Conservation (phyloP, 176 grass and related monocot genomes). For the Rhynchospora pubera region DNA sequence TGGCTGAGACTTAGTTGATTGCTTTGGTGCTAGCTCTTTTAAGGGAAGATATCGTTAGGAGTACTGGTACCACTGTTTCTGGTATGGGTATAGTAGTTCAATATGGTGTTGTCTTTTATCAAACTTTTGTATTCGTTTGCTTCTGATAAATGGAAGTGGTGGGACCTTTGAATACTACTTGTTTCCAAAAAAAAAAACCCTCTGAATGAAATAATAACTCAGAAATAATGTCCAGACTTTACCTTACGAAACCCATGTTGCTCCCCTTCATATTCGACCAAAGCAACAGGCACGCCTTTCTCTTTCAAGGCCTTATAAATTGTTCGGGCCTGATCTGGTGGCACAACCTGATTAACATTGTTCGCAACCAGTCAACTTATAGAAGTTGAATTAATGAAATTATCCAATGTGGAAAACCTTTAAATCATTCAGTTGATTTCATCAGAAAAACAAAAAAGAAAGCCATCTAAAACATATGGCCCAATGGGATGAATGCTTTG, state of each 20-base stretch:
- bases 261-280: constrained; percentile 95
- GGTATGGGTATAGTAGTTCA: too few species aligned
- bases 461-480: not conserved
- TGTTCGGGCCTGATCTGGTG: constrained; percentile 69
- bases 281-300: constrained; percentile 75
- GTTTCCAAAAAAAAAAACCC: too few species aligned
- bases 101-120: too few species aligned
- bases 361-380: not conserved
- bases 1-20: too few species aligned
- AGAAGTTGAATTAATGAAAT: not conserved
- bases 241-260: constrained; percentile 94
- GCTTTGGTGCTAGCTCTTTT: too few species aligned
- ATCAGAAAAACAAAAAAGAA: not conserved
- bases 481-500: not conserved
- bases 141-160: too few species aligned
- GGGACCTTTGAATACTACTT: too few species aligned
- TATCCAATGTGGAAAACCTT: not conserved
- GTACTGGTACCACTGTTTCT: too few species aligned
- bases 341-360: constrained; percentile 42
- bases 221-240: not conserved
- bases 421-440: not conserved
- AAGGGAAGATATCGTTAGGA: too few species aligned
- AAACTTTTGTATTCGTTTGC: too few species aligned
- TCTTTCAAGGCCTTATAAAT: constrained; percentile 84
- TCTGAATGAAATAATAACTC: not conserved